Base-by-base conservation (phyloP, 2,329 filamentous ascomycete genomes). In the Helminthosporium solani region DNA sequence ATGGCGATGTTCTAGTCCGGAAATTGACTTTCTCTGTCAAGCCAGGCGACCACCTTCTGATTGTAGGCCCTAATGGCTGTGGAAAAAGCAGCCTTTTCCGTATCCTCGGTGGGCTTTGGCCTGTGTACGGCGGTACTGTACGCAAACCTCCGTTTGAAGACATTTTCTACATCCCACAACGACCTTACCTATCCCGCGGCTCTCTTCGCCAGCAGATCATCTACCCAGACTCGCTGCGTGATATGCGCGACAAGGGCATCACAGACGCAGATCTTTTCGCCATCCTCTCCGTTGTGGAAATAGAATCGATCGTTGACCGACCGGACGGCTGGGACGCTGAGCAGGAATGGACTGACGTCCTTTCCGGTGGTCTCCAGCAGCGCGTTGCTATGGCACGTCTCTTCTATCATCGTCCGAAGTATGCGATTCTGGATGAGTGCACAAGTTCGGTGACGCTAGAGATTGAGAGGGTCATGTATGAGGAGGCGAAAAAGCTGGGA, bases 111-210 rank as follows among this genome's bases (percentile, higher is more conserved):
- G 94, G 94, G 0, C 78, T 99, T 2, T 99, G 94, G 94, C 94
- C 94, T 14, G 94, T 97, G 11, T 99, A 99, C 70, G 92, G 94
- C 54, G 94, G 94, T 41, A 90, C 83, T 1, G 94, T 99, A 16
- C 81, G 89, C 61, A 97, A 97, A 70, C 94, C 94, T 1, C 85
- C 88, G 1, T 94, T 92, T 62, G 84, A 88, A 56, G 87, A 94
- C 66, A 97, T 99, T 66, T 99, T 97, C 74, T 99, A 99, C 74
- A 95, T 99, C 54, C 94, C 94, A 0, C 94, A 99, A 66, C 84
- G 94, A 1, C 94, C 94, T 0, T 99, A 99, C 66, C 80, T 99
- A 1, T 94, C 88, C 12, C 84, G 90, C 42, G 94, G 94, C 18
- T 90, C 88, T 1, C 81, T 99, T n/a, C 85, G 94, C 31, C 90